Conservation (phyloP, 768 basidiomycete genomes). For the Leccinum uliginosum region DNA sequence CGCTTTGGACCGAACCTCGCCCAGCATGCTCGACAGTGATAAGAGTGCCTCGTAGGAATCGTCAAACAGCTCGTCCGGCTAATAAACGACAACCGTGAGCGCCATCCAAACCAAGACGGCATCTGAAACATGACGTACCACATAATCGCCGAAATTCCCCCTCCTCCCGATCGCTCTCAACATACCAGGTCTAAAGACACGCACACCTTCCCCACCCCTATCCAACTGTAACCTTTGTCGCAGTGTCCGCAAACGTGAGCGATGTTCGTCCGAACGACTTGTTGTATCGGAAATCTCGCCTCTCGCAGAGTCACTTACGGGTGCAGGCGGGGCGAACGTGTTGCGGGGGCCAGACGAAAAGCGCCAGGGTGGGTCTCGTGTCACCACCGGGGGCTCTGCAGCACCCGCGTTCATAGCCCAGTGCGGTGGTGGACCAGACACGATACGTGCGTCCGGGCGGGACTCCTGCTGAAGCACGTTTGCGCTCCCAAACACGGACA, state of each 20-base stretch:
- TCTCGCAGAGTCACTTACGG: neutral
- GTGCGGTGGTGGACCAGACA: constrained; percentile 1
- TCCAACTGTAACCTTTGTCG: constrained; percentile 30
- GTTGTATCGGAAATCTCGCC: constrained; percentile 2
- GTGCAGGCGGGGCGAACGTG: constrained; percentile 1
- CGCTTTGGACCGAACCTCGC: constrained; percentile 63
- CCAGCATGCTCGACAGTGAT: constrained; percentile 52
- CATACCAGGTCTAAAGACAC: constrained; percentile 22
- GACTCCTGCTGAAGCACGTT: constrained; percentile 10
- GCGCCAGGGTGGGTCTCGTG: constrained; percentile 24
- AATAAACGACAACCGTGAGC: constrained; percentile 4
- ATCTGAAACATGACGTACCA: constrained; percentile 40
- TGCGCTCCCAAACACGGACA: constrained; percentile 3
- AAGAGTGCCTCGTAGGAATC: constrained; percentile 69
- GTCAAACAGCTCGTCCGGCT: constrained; percentile 78
- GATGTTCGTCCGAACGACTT: constrained; percentile 17
- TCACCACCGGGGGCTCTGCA: constrained; percentile 1
- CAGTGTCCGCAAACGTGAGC: constrained; percentile 21
- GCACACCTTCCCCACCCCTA: constrained; percentile 17
- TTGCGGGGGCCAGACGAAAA: constrained; percentile 14
- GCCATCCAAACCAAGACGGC: neutral
- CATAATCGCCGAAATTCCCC: constrained; percentile 39
- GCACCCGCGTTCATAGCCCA: constrained; percentile 9
- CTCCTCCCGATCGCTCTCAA: constrained; percentile 21
- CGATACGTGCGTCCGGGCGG: constrained; percentile 4